Conservation (phyloP, 2,329 filamentous ascomycete genomes). For the Neurospora crassa region DNA sequence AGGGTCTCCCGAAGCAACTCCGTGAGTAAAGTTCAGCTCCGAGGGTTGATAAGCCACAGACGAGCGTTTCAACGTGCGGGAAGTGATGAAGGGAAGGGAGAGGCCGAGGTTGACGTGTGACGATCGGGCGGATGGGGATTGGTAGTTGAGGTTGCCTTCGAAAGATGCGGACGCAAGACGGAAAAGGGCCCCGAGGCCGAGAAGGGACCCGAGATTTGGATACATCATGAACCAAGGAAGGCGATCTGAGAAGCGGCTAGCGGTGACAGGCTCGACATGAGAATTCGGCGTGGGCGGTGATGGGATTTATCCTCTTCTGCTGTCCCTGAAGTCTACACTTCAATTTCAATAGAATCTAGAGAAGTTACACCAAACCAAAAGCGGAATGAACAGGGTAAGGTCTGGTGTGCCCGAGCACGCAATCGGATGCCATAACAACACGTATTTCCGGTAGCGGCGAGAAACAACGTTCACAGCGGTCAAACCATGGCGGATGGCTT, state of each 20-base stretch:
- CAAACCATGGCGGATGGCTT: background rate
- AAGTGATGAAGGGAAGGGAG: slow-evolving; percentile 29
- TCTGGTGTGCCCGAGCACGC: background rate
- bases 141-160: slow-evolving; percentile 44
- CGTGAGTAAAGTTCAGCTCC: slow-evolving; percentile 50
- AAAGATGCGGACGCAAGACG: slow-evolving; percentile 9
- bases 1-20: slow-evolving; percentile 38
- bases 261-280: background rate
- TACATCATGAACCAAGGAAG: background rate
- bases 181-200: background rate
- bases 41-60: slow-evolving; percentile 3
- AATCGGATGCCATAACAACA: background rate
- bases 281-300: background rate
- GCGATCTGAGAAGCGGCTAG: background rate
- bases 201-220: background rate
- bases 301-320: background rate
- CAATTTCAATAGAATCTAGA: background rate
- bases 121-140: slow-evolving; percentile 42
- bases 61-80: slow-evolving; percentile 10
- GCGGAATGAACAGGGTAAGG: background rate
- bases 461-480: background rate
- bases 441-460: background rate
- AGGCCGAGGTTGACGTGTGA: slow-evolving; percentile 45
- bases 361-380: background rate
- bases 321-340: background rate